phyloP scores from a whole-genome alignment of 1,139 yeast genomes.

The Lodderomyces pseudojiufengensis region DNA sequence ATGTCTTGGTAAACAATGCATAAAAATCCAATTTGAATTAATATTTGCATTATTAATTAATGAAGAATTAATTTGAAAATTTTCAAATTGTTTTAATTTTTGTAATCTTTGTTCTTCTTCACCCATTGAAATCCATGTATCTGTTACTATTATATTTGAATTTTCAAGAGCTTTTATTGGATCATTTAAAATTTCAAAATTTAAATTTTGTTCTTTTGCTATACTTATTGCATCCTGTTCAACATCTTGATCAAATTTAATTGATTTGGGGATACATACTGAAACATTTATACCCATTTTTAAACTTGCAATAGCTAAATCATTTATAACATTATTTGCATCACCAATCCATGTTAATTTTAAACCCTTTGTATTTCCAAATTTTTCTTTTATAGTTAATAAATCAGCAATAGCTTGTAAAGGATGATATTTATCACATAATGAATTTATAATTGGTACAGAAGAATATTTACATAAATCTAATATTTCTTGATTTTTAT shows the following conservation, averaged over 20 bases:
- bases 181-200: slow-evolving; percentile 63
- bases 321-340: slow-evolving; percentile 92
- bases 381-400: slow-evolving; percentile 77
- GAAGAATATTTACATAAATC: slow-evolving; percentile 69
- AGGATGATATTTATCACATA: slow-evolving; percentile 92
- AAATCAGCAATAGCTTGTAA: slow-evolving; percentile 92
- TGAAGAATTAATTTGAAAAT: slow-evolving; percentile 75
- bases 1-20: slow-evolving; percentile 98
- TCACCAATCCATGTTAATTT: slow-evolving; percentile 97
- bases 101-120: slow-evolving; percentile 75
- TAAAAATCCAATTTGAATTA: slow-evolving; percentile 72
- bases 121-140: slow-evolving; percentile 98
- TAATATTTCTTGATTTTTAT: slow-evolving; percentile 75
- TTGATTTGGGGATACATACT: slow-evolving; percentile 76
- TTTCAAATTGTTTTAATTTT: slow-evolving; percentile 76
- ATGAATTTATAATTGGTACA: slow-evolving; percentile 90
- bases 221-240: slow-evolving; percentile 51
- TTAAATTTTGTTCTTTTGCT: slow-evolving; percentile 50
- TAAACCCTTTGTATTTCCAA: slow-evolving; percentile 56
- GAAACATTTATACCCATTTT: slow-evolving; percentile 81
- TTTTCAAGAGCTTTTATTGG: slow-evolving; percentile 67
- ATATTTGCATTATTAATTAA: slow-evolving; percentile 58
- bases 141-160: slow-evolving; percentile 89
- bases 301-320: slow-evolving; percentile 85
- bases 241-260: slow-evolving; percentile 61